A percentile compares a stretch with the other conserved stretches of the same genome.
Evolutionary conservation across 2,329 filamentous ascomycete species (phyloP).

Genomic region (Fusarium lyarnte): DNA sequence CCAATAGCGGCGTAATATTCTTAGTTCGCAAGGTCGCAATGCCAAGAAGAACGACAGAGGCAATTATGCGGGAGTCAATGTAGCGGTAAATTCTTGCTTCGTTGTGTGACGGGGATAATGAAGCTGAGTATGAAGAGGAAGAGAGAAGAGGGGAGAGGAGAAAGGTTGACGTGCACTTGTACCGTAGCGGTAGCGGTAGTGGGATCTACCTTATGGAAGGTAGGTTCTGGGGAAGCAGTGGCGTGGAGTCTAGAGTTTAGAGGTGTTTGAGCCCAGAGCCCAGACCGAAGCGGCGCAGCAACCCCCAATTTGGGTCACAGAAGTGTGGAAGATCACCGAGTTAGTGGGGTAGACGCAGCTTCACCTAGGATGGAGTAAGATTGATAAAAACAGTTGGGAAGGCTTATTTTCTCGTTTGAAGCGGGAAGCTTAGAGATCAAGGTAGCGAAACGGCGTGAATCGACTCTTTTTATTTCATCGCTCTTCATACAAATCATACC

Average conservation of each 20-base stretch:
- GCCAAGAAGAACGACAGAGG: not conserved
- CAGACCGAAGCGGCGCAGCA: slow-evolving; percentile 24
- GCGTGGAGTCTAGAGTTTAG: slow-evolving; percentile 32
- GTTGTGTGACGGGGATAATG: slow-evolving; percentile 14
- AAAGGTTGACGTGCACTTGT: slow-evolving; percentile 23
- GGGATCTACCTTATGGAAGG: slow-evolving; percentile 6
- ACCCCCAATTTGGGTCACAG: slow-evolving; percentile 15
- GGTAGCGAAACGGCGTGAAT: not conserved
- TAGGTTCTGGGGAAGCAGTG: slow-evolving; percentile 26
- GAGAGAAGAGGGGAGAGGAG: slow-evolving; percentile 33
- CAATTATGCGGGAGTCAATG: not conserved
- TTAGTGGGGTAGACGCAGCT: slow-evolving; percentile 15
- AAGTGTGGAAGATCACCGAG: slow-evolving; percentile 19
- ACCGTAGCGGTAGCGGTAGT: slow-evolving; percentile 9
- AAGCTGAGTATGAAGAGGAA: slow-evolving; percentile 17
- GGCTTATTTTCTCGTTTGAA: not conserved
- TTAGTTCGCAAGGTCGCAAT: slow-evolving; percentile 12
- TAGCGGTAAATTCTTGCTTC: not conserved
- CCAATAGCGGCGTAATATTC: slow-evolving; percentile 13
- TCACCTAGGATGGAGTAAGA: not conserved
- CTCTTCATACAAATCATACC: not conserved
- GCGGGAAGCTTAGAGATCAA: not conserved
- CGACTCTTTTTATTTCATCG: not conserved
- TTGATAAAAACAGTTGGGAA: not conserved
- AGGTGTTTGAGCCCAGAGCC: slow-evolving; percentile 13